Conservation (phyloP, 768 basidiomycete genomes). For the Lyophyllum atratum region DNA sequence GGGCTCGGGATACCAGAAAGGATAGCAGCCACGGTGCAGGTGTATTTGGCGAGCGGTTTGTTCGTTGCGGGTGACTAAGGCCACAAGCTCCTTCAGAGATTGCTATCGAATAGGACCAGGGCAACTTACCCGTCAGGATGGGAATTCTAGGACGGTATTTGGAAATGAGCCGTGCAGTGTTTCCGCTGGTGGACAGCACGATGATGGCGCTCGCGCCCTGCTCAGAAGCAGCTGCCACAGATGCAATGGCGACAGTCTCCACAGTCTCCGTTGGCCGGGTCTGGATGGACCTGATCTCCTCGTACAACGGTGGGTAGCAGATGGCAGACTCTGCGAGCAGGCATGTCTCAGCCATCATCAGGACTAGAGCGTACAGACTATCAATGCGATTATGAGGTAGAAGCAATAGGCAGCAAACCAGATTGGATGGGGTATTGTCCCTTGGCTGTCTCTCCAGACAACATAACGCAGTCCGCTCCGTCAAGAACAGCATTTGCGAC, state of each 20-base stretch:
- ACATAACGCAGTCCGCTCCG: constrained; percentile 99
- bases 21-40: constrained; percentile 95
- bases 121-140: constrained; percentile 82
- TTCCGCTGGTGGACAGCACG: constrained; percentile 95
- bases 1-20: constrained; percentile 96
- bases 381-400: neutral
- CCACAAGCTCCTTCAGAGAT: neutral
- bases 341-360: constrained; percentile 99
- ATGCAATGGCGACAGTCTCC: constrained; percentile 95
- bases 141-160: constrained; percentile 95
- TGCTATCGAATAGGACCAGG: neutral
- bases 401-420: constrained; percentile 49
- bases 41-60: constrained; percentile 97
- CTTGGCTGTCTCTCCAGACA: constrained; percentile 99
- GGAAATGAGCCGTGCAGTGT: constrained; percentile 93
- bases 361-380: constrained; percentile 48
- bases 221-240: constrained; percentile 93
- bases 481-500: constrained; percentile 99
- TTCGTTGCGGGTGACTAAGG: constrained; percentile 90
- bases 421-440: constrained; percentile 95
- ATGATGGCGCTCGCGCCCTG: constrained; percentile 94
- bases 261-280: constrained; percentile 89
- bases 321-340: constrained; percentile 94
- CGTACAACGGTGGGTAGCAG: constrained; percentile 92
- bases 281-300: constrained; percentile 80